Evolutionary conservation across 2,329 filamentous ascomycete species (phyloP), one percentile per base, ranked within the genome.

Genomic region (Xylariaceae sp.): DNA sequence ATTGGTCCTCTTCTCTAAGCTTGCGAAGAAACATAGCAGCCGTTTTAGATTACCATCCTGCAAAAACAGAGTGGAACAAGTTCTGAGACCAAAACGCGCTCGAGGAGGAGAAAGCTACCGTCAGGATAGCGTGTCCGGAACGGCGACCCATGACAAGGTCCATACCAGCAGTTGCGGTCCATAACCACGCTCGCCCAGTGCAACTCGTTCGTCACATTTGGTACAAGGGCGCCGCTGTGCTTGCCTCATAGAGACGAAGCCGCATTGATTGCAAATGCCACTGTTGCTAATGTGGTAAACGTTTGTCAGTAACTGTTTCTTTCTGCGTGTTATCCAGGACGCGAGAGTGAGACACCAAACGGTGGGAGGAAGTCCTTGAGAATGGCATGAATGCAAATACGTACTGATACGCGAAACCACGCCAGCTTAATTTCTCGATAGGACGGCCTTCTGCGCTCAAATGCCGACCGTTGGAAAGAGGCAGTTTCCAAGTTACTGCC

Each of bases 401-500:
- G 22, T 28, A 28, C 22, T 28, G 22, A 19, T 54, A 48, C 10
- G 17, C 13, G 10, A 54, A 33, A 7, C 55, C 56, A 13, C 55
- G 49, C 60, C 60, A 62, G 44, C 57, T 57, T 48, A 57, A 54
- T 44, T 59, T 62, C 45, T 46, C 43, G 31, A 62, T 53, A 13
- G 51, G 50, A 14, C 45, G 53, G 17, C 45, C 53, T 13, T 50
- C 46, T 3, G 59, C 54, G 33, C 51, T 54, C 42, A 63, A 58
- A 36, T 56, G 44, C 16, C 54, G 50, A 22, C 45, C 34, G 18
- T 48, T n/a, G 5, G 51, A 17, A 2, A 62, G 58, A 5, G 61
- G 61, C 14, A 63, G 58, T 42, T 42, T 39, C 61, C 60, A 63
- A n/a, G 55, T 54, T 13, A 55, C 22, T 10, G 61, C 60, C 61